Percentiles rank a stretch among this genome's conserved stretches.
Evolutionary conservation across 129 eudicot species (phyloP).

Genomic region (Lonicera japonica): DNA sequence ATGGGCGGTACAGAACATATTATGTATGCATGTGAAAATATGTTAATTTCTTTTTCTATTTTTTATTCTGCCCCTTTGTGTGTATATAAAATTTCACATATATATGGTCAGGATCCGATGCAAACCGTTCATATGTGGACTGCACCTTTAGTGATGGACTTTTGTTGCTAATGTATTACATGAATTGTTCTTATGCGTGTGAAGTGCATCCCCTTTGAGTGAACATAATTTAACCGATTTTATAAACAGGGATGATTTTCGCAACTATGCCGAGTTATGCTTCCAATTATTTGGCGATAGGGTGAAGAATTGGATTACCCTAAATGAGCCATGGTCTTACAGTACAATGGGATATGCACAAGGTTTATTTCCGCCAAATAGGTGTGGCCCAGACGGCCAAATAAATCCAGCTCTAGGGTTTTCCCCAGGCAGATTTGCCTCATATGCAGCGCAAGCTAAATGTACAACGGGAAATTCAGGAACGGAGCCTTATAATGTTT

Average conservation of each 20-base stretch:
- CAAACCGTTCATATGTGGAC: too few species aligned
- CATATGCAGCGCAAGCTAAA: too few species aligned
- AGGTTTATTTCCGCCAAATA: neutral
- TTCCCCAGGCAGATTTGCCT: neutral
- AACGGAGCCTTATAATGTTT: neutral
- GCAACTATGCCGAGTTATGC: neutral
- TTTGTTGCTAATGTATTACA: neutral
- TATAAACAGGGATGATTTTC: neutral
- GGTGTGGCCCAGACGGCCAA: neutral
- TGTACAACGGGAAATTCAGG: neutral
- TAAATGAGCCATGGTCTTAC: slow-evolving; percentile 1
- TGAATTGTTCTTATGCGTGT: neutral
- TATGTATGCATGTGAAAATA: too few species aligned
- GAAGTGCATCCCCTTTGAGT: neutral
- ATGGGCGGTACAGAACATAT: too few species aligned
- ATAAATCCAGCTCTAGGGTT: neutral
- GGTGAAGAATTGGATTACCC: neutral
- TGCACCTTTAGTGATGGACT: too few species aligned
- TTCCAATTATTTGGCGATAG: neutral
- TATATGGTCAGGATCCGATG: too few species aligned
- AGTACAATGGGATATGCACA: neutral
- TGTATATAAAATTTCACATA: too few species aligned
- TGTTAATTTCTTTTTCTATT: too few species aligned
- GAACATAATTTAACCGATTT: too few species aligned
- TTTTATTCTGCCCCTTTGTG: too few species aligned